Evolutionary conservation across 106 monocot species (phyloP).

Genomic region (Platanthera zijinensis): DNA sequence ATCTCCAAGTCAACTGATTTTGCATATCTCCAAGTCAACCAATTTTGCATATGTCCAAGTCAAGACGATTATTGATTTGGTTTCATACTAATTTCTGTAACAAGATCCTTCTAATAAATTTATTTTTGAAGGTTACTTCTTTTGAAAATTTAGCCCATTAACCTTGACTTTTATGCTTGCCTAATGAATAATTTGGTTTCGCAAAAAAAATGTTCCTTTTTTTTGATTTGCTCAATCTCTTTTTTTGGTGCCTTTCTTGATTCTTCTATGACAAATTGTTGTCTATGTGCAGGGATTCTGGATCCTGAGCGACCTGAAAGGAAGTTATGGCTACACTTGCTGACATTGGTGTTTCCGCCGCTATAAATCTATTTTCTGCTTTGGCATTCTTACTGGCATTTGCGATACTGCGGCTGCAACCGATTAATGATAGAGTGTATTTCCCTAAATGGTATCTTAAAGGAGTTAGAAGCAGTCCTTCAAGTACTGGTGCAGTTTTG

Average conservation of each 20-base stretch:
- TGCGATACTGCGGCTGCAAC: constrained; percentile 51
- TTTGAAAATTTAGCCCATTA: neutral
- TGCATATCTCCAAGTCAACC: too few relatives aligned
- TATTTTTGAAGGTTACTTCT: too few relatives aligned
- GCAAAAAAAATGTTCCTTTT: neutral
- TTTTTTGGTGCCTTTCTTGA: too few relatives aligned
- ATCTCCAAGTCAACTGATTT: too few relatives aligned
- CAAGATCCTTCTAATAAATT: too few relatives aligned
- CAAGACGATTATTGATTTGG: too few relatives aligned
- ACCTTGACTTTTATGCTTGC: neutral
- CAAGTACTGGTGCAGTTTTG: constrained; percentile 18
- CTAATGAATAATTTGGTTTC: neutral
- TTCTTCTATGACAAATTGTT: neutral
- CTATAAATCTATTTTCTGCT: constrained; percentile 45
- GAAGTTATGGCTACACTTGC: constrained; percentile 39
- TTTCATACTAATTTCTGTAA: too few relatives aligned
- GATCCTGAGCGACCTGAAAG: neutral
- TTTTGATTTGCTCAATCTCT: too few relatives aligned
- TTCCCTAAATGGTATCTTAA: constrained; percentile 70
- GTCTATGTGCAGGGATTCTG: neutral
- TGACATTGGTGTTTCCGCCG: constrained; percentile 53
- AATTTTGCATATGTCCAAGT: too few relatives aligned
- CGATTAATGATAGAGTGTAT: constrained; percentile 58
- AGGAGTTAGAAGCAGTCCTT: constrained; percentile 42
- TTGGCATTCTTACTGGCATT: constrained; percentile 43